A percentile compares a stretch with the other conserved stretches of the same genome.
phyloP scores from a whole-genome alignment of 2,329 filamentous ascomycete species.

The Colletotrichum sp. region DNA sequence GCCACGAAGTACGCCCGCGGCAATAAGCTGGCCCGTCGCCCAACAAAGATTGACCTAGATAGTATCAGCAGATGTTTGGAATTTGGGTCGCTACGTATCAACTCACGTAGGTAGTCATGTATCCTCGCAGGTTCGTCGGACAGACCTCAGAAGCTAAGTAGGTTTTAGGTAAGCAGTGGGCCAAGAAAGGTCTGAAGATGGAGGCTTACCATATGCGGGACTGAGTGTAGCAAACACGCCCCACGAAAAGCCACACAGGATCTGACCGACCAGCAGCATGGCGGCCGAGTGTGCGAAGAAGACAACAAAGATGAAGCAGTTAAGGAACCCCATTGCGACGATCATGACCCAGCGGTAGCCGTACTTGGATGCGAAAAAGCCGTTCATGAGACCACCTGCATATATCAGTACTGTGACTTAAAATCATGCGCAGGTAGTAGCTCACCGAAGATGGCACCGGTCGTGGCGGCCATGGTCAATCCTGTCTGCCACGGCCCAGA shows the following conservation, averaged over 20 bases:
- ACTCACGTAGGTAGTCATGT: constrained; percentile 40
- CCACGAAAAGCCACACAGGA: constrained; percentile 51
- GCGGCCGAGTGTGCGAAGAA: constrained; percentile 51
- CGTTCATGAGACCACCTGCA: constrained; percentile 42
- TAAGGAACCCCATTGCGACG: constrained; percentile 28
- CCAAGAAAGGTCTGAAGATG: neutral
- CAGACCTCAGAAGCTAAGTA: constrained; percentile 43
- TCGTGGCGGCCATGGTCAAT: constrained; percentile 48
- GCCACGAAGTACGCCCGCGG: constrained; percentile 43
- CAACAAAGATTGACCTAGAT: constrained; percentile 45
- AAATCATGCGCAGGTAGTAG: constrained; percentile 36
- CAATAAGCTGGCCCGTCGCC: constrained; percentile 46
- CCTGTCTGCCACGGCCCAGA: constrained; percentile 57
- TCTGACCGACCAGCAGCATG: constrained; percentile 48
- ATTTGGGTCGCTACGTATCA: neutral
- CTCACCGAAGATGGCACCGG: constrained; percentile 36
- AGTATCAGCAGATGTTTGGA: fast-evolving
- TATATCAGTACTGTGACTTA: neutral
- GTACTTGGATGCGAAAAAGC: constrained; percentile 42
- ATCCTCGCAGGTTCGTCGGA: constrained; percentile 45
- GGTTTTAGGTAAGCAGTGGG: fast-evolving
- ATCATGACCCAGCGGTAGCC: constrained; percentile 52
- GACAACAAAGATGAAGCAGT: constrained; percentile 50
- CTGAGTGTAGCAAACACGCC: constrained; percentile 49
- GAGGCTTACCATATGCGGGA: constrained; percentile 41